Evolutionary conservation across 2,329 filamentous ascomycete species (phyloP).

Genomic region (Juglanconis sp.): DNA sequence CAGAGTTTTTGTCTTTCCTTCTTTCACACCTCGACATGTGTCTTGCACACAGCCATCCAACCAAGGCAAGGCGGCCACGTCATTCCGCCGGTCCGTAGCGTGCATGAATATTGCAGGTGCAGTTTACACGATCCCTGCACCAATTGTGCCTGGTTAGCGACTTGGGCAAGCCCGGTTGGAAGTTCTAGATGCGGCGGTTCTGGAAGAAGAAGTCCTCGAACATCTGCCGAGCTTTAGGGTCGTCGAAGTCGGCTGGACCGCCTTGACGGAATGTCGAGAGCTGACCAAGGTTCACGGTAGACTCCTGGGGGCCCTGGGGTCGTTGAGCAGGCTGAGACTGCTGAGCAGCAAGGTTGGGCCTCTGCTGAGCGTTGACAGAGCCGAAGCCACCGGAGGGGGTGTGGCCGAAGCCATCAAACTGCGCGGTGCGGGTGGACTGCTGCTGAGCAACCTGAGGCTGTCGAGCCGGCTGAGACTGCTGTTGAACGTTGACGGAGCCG

Average conservation of each 20-base stretch:
- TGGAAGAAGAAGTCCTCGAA: background rate
- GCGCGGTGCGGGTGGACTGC: background rate
- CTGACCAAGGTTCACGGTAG: background rate
- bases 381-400: background rate
- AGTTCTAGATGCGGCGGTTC: background rate
- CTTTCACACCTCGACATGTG: too few relatives aligned
- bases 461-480: background rate
- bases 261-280: background rate
- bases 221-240: background rate
- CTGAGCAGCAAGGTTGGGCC: background rate
- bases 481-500: background rate
- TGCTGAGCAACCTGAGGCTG: too few relatives aligned
- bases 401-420: background rate
- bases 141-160: background rate
- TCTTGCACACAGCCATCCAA: too few relatives aligned
- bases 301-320: background rate
- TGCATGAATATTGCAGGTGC: background rate
- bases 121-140: background rate
- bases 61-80: too few relatives aligned
- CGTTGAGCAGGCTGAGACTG: background rate
- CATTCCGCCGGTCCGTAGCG: too few relatives aligned
- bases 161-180: background rate
- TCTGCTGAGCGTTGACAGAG: background rate
- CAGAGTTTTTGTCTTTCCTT: too few relatives aligned
- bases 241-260: background rate